Evolutionary conservation across 495 filamentous ascomycete genomes (phyloP), one percentile per base, ranked within the genome.

Genomic region (Trichoderma asperelloides): DNA sequence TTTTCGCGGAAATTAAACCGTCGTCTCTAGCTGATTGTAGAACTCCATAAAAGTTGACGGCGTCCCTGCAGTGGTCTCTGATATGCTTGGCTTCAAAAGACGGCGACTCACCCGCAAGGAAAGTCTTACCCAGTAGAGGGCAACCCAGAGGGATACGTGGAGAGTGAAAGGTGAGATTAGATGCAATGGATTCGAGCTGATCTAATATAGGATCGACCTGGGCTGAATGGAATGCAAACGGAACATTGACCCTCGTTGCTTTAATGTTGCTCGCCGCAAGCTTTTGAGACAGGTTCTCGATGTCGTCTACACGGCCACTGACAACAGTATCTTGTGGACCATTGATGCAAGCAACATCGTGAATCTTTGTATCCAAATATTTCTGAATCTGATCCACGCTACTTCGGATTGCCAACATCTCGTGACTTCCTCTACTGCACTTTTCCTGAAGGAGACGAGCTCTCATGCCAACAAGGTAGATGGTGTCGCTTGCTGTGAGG

Each of bases 191-290:
- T 68, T 89, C 86, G 55, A 93, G 90, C 0, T 83, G 80, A 7
- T 87, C 83, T 7, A 93, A 75, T 25, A 95, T 89, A 27, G 88
- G 82, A n/a, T 93, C 88, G 28, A 94, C 86, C 70, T 94, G 91
- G 0, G 85, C 80, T 5, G 91, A 90, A 74, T 96, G 91, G 82
- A 92, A 95, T 16, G 91, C 91, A 66, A 87, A 93, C 39, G 89
- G 88, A 16, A 93, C 85, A 43, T 86, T 84, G 4, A 95, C 81
- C 68, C 85, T 86, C 0, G 84, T 90, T 71, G 81, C 87, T 74
- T 90, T 92, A 72, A 83, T 79, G 18, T 89, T 82, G 2, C 86
- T 86, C 16, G 83, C 82, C 23, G 74, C 78, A 21, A 93, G 83
- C 37, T 81, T 75, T 66, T 88, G 81, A 25, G 86, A 80, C 69